Base-by-base conservation (phyloP, 768 basidiomycete species). In the Boletus vermiculosoides region DNA sequence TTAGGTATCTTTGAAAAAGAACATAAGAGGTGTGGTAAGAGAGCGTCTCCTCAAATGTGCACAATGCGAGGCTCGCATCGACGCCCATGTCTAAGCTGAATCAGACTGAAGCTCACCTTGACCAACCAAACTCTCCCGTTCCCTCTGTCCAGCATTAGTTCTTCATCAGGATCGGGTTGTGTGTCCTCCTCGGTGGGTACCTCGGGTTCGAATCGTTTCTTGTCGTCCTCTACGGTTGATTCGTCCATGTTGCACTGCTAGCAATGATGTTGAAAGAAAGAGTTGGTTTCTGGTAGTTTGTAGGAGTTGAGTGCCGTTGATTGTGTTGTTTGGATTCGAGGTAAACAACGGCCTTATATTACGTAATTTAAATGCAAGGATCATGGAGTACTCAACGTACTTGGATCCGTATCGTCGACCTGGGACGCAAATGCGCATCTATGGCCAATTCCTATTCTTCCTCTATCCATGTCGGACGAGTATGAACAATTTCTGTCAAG, bases 371-470 rank as follows among this genome's bases (percentile, higher is more conserved):
- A n/a, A n/a, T n/a, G n/a, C n/a, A n/a, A n/a, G n/a, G n/a, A n/a
- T n/a, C n/a, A n/a, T n/a, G n/a, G n/a, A n/a, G n/a, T n/a, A n/a
- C n/a, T n/a, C n/a, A n/a, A n/a, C n/a, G n/a, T n/a, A n/a, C n/a
- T n/a, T n/a, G n/a, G n/a, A 30, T 30, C 30, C 9, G 30, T 30
- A 30, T 39, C 64, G 96, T 91, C 77, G 93, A 96, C 77, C 80
- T 97, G 40, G 94, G 94, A 55, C 89, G 94, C 67, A 98, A 99
- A 78, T 92, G 88, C 75, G 94, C 96, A 55, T 84, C 85, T 54
- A 94, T 63, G 94, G 98, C 77, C 95, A 98, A 72, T 98, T 98
- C 83, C 94, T 94, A 58, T 98, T 92, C 86, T 94, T 92, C 75
- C 87, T 83, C 74, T 94, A 97, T 74, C 83, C 53, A 95, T 98